Base-by-base conservation (phyloP, 148 eudicot genomes). In the Rhododendron molle region DNA sequence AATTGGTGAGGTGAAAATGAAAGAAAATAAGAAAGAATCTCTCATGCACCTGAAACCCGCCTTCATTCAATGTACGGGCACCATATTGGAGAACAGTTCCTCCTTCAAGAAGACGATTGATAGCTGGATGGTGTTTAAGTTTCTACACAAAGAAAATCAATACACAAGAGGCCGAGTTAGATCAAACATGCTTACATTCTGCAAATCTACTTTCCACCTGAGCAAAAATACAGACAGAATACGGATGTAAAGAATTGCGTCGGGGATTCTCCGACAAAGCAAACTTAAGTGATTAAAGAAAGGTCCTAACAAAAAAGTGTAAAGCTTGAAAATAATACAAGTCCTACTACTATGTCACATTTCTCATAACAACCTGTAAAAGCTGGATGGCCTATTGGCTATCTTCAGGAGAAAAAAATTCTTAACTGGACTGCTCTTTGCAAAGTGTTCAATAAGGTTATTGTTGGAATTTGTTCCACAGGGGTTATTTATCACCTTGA, bases 1-100 rank as follows among this genome's bases (percentile, higher is more conserved):
- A 76, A 16, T 36, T 36, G 34, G 50, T 23, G 47, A 50, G 76
- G 81, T 2, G 15, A 40, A 76, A 60, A 5, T 5, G 13, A 3
- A 83, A 67, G 30, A 26, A 69, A 74, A 23, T 30, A 43, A 50
- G 34, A 71, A 34, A 74, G 65, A 23, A 50, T 65, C 43, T 50
- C 71, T 62, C 52, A 85, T 87, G 71, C 90, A 97, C 99, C 99
- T 97, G 99, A 91, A 92, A 93, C 85, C 99, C 99, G 87, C 99
- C 99, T 91, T 97, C 99, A 87, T 95, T 97, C 85, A 97, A 86
- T 50, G 98, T 92, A 36, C 99, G 98, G 84, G 99, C 99, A 80
- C 99, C 99, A 90, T 97, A 97, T 82, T 97, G 94, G 79, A 97
- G 91, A 83, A 93, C 96, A 54, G 91, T 94, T 74, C 98, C 99